phyloP scores from a whole-genome alignment of 2,329 filamentous ascomycete species.

The Orbilia blumenaviensis region DNA sequence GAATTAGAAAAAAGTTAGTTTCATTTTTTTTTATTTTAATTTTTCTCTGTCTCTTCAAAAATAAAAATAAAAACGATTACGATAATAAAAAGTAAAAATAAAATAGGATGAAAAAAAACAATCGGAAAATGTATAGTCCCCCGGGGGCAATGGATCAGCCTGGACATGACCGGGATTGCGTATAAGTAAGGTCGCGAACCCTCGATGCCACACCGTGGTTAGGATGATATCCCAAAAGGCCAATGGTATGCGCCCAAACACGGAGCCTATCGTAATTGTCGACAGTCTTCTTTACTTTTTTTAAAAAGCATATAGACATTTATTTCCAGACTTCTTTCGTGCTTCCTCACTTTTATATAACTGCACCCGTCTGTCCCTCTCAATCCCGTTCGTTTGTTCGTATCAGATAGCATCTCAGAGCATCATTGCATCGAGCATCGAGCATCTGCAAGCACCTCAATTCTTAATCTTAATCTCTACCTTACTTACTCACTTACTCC shows the following conservation, averaged over 20 bases:
- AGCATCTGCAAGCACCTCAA: not conserved
- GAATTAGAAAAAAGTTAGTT: not conserved
- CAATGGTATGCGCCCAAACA: constrained; percentile 47
- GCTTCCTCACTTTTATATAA: constrained; percentile 21
- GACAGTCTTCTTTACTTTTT: constrained; percentile 16
- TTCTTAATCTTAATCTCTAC: constrained; percentile 5
- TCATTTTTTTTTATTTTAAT: too few species aligned
- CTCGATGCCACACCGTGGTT: constrained; percentile 33
- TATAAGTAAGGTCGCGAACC: constrained; percentile 51
- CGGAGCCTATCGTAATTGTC: constrained; percentile 49
- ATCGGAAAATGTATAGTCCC: too few species aligned
- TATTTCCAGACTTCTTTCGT: constrained; percentile 14
- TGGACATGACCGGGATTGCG: constrained; percentile 17
- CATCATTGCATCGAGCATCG: not conserved
- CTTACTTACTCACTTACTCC: not conserved
- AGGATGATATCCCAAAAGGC: constrained; percentile 42
- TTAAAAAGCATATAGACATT: constrained; percentile 28
- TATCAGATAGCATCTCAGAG: not conserved
- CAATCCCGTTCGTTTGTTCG: too few species aligned
- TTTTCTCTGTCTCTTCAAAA: too few species aligned
- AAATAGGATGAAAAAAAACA: not conserved
- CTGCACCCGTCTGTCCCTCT: constrained; percentile 4
- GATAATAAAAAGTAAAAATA: not conserved
- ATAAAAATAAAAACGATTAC: not conserved
- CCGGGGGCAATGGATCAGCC: constrained; percentile 6